Base-by-base conservation (phyloP, 768 basidiomycete genomes). In the Rhizopogon roseolus region DNA sequence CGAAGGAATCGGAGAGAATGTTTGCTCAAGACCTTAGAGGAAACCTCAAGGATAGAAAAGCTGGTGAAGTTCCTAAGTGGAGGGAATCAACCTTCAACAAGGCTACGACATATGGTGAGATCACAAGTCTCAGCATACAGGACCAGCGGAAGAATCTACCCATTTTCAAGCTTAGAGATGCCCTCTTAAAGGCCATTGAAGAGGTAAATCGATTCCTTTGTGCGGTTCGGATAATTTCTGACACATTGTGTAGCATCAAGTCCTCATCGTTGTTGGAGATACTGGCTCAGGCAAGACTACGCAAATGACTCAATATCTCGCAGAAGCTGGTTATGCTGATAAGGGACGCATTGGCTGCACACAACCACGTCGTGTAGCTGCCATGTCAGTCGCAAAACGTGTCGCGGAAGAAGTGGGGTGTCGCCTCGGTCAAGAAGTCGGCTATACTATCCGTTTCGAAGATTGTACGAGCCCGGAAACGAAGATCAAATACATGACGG, bases 401-500 rank as follows among this genome's bases (percentile, higher is more conserved):
- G 97, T 99, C 4, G 77, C 96, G 2, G 97, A 99, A 70, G 97
- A 99, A 73, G 96, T 99, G 14, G 97, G 97, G 10, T 98, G 96
- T 73, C 84, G 97, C 14, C 75, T 99, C 8, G 97, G 97, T 6
- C 93, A 95, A 66, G 97, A 98, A 69, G 96, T 99, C 57, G 97
- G 97, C 6, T 99, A 99, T 68, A 90, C 90, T 6, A 98, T 99
- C 62, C 96, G 97, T 75, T 99, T 99, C 69, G 97, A 99, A 74
- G 97, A 99, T 70, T 94, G 96, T 71, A 98, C 97, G 6, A 90
- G 93, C 65, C 96, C 97, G 4, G 97, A 99, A 72, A 98, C 97
- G 3, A 86, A 90, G 65, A 99, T 99, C 80, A 99, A 98, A 72
- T 99, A 97, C 80, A 98, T 99, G 97, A 99, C 97, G 64, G 97